phyloP scores from a whole-genome alignment of 345 rosid species.

The Acer yangbiense region DNA sequence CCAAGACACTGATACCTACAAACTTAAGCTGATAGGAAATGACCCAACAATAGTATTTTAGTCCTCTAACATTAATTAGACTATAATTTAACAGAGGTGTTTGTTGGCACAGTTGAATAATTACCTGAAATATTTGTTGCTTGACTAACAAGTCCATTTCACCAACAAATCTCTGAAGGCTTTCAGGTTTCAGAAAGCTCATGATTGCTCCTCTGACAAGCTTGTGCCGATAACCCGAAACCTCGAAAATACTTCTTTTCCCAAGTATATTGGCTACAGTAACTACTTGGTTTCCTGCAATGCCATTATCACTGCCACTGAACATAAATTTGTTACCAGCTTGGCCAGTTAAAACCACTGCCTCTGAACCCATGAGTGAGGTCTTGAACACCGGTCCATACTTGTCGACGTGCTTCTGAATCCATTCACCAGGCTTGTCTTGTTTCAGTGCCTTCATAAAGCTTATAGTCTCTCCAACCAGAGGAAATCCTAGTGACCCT shows the following conservation, averaged over 20 bases:
- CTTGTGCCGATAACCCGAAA: constrained; percentile 26
- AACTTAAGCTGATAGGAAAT: too few relatives aligned
- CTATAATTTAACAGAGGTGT: too few relatives aligned
- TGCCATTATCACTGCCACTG: constrained; percentile 19
- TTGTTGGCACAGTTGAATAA: too few relatives aligned
- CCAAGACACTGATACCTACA: too few relatives aligned
- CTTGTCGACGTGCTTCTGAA: constrained; percentile 17
- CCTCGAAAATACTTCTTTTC: constrained; percentile 22
- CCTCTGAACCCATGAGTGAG: constrained; percentile 26
- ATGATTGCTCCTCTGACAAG: constrained; percentile 26
- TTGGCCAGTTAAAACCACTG: constrained; percentile 28
- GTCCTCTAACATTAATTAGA: too few relatives aligned
- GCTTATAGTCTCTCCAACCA: constrained; percentile 35
- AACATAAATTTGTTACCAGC: constrained; percentile 27
- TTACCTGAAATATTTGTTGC: constrained; percentile 27
- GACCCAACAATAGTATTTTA: too few relatives aligned
- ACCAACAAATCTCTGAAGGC: constrained; percentile 17
- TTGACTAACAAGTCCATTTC: constrained; percentile 25
- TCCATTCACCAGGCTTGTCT: constrained; percentile 24
- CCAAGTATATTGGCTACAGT: constrained; percentile 25
- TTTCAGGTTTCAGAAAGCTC: constrained; percentile 26
- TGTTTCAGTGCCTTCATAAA: constrained; percentile 22
- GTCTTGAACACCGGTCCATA: constrained; percentile 36
- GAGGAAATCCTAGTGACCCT: constrained; percentile 27
- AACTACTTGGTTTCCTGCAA: constrained; percentile 20